A percentile compares a stretch with the other conserved stretches of the same genome.
phyloP scores from a whole-genome alignment of 768 basidiomycete genomes.

The Hebeloma cylindrosporum region DNA sequence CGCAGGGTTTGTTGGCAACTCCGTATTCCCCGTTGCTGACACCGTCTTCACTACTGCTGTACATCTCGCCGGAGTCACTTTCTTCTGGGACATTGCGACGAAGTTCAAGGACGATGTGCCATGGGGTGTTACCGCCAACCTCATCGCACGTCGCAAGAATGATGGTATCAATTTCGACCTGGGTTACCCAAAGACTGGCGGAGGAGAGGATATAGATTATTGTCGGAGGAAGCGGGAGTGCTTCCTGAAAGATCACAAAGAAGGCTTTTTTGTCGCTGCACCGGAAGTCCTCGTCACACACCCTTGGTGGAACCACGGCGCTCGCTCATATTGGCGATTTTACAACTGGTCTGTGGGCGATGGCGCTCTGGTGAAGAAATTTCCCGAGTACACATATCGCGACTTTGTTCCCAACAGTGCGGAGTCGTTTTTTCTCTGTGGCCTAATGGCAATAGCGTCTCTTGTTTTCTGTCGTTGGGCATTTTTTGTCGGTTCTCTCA shows the following conservation, averaged over 20 bases:
- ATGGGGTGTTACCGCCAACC: slow-evolving; percentile 65
- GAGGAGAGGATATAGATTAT: slow-evolving; percentile 65
- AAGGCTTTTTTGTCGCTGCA: slow-evolving; percentile 49
- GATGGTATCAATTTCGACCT: slow-evolving; percentile 48
- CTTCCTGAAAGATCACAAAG: slow-evolving; percentile 31
- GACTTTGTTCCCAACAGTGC: slow-evolving; percentile 51
- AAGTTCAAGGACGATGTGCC: slow-evolving; percentile 51
- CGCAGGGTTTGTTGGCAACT: slow-evolving; percentile 55
- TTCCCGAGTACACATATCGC: slow-evolving; percentile 45
- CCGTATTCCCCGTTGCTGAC: slow-evolving; percentile 47
- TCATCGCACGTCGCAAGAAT: slow-evolving; percentile 47
- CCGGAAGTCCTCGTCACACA: slow-evolving; percentile 51
- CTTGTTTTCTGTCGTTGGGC: slow-evolving; percentile 15
- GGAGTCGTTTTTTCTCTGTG: slow-evolving; percentile 38
- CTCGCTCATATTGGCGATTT: slow-evolving; percentile 47
- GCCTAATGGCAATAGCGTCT: slow-evolving; percentile 13
- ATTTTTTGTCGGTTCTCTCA: slow-evolving; percentile 14
- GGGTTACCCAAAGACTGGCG: slow-evolving; percentile 60
- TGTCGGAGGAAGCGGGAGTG: slow-evolving; percentile 46
- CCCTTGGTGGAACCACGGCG: slow-evolving; percentile 57
- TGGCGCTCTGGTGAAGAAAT: slow-evolving; percentile 47
- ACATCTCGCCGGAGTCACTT: slow-evolving; percentile 56
- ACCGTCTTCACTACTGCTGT: slow-evolving; percentile 53
- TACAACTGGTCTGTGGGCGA: slow-evolving; percentile 63
- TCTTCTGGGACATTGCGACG: slow-evolving; percentile 60